Conservation (phyloP, 1,139 yeast genomes). For the Arxiozyma slooffiae region DNA sequence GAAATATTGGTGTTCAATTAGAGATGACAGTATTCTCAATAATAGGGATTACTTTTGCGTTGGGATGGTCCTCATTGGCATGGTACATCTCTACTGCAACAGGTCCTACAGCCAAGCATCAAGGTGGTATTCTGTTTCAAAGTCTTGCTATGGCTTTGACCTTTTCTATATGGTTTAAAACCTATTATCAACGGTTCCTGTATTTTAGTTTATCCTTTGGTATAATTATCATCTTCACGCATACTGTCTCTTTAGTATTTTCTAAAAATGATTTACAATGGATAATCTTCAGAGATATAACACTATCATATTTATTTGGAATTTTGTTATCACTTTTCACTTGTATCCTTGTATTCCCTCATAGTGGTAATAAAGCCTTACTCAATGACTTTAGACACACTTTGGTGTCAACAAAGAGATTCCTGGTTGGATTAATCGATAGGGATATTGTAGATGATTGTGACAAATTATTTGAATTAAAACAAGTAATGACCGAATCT, state of each 20-base stretch:
- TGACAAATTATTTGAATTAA: slow-evolving; percentile 15
- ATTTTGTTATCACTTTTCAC: slow-evolving; percentile 33
- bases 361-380: slow-evolving; percentile 32
- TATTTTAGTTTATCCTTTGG: slow-evolving; percentile 35
- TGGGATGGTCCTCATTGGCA: slow-evolving; percentile 39
- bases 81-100: slow-evolving; percentile 36
- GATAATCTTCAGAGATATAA: slow-evolving; percentile 36
- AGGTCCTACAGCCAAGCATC: slow-evolving; percentile 34
- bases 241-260: slow-evolving; percentile 22
- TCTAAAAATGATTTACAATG: slow-evolving; percentile 27
- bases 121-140: slow-evolving; percentile 40
- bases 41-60: slow-evolving; percentile 39
- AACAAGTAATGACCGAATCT: slow-evolving; percentile 28
- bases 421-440: slow-evolving; percentile 22
- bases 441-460: slow-evolving; percentile 13
- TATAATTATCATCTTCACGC: slow-evolving; percentile 32
- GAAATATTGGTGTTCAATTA: slow-evolving; percentile 40
- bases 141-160: slow-evolving; percentile 35
- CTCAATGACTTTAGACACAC: slow-evolving; percentile 20
- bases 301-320: slow-evolving; percentile 39
- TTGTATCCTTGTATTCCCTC: slow-evolving; percentile 34
- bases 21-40: slow-evolving; percentile 37
- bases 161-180: slow-evolving; percentile 36
- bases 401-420: slow-evolving; percentile 18
- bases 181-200: slow-evolving; percentile 34